Percentiles rank a stretch among this genome's conserved stretches.
phyloP scores from a whole-genome alignment of 2,329 filamentous ascomycete genomes.

The Colletotrichum lini region DNA sequence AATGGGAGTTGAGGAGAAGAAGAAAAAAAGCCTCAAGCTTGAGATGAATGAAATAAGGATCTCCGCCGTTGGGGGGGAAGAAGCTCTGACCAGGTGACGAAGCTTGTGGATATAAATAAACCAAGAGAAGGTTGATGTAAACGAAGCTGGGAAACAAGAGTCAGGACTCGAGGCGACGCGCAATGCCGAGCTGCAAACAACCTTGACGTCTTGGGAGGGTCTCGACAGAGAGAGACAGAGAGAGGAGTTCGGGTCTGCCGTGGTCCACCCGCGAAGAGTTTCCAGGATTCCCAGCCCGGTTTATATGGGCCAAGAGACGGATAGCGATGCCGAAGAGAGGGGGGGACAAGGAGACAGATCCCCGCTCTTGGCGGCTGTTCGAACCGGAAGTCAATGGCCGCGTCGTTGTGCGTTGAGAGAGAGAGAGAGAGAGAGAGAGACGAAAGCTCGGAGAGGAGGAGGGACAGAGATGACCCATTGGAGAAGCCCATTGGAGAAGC shows the following conservation, averaged over 20 bases:
- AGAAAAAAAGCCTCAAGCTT: background rate
- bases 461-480: background rate
- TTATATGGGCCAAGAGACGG: conserved; percentile 37
- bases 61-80: background rate
- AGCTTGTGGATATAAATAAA: conserved; percentile 21
- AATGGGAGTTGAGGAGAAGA: background rate
- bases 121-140: conserved; percentile 3
- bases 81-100: conserved; percentile 24
- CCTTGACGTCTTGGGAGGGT: too few species aligned
- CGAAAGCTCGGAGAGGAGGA: background rate
- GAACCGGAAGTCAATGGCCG: background rate
- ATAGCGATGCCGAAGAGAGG: conserved; percentile 34
- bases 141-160: background rate
- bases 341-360: conserved; percentile 8
- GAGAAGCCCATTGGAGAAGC: conserved; percentile 21
- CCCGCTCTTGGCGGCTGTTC: conserved; percentile 5
- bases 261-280: conserved; percentile 19
- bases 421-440: too few species aligned
- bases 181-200: background rate
- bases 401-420: background rate
- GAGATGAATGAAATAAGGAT: conserved; percentile 3
- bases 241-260: conserved; percentile 34
- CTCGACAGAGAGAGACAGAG: background rate
- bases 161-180: conserved; percentile 6
- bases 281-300: conserved; percentile 35